Evolutionary conservation across 441 rosid species (phyloP).

Genomic region (Mallotus japonicus): DNA sequence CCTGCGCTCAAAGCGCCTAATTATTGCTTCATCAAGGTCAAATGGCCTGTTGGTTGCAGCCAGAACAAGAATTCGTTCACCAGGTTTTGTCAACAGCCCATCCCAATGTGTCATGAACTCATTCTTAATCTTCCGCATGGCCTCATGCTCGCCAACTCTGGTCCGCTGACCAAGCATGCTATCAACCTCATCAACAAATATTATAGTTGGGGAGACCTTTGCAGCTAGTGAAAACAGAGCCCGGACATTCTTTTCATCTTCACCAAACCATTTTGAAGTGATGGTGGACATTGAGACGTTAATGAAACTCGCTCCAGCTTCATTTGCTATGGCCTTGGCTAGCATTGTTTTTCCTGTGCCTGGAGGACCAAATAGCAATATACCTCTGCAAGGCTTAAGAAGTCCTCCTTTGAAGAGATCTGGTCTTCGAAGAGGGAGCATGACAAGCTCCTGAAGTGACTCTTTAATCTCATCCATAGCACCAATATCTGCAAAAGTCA

Average conservation of each 20-base stretch:
- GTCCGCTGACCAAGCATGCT: conserved; percentile 98
- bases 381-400: conserved; percentile 97
- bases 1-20: conserved; percentile 98
- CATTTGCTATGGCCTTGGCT: conserved; percentile 96
- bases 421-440: conserved; percentile 97
- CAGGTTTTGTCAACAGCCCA: conserved; percentile 76
- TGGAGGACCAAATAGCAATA: conserved; percentile 94
- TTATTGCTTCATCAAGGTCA: conserved; percentile 98
- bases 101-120: conserved; percentile 99
- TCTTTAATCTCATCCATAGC: conserved; percentile 87
- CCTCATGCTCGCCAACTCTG: conserved; percentile 96
- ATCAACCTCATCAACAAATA: conserved; percentile 97
- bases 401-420: conserved; percentile 98
- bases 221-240: conserved; percentile 90
- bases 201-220: conserved; percentile 93
- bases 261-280: conserved; percentile 99
- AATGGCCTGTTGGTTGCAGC: conserved; percentile 99
- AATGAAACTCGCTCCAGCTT: conserved; percentile 99
- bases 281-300: conserved; percentile 98
- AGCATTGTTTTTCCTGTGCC: conserved; percentile 99
- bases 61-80: conserved; percentile 88
- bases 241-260: conserved; percentile 94
- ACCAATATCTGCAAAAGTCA: conserved; percentile 93
- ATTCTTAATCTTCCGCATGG: conserved; percentile 94
- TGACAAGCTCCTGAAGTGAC: conserved; percentile 94